Conservation (phyloP, 805 yeast species). For the Suhomyces sp. region DNA sequence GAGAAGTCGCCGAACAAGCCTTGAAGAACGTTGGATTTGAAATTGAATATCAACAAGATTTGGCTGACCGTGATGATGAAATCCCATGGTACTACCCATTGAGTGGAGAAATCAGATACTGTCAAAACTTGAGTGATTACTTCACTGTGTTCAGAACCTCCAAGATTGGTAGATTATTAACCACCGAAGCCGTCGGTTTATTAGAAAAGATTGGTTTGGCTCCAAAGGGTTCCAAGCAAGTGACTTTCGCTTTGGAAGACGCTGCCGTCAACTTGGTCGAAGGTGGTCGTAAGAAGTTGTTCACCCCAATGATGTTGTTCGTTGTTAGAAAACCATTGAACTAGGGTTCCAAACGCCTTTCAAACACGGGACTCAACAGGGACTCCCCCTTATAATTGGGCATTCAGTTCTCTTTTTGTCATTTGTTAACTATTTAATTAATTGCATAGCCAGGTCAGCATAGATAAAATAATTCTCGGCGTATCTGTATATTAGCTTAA, state of each 20-base stretch:
- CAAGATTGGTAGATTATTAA: slow-evolving; percentile 76
- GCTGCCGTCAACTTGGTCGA: slow-evolving; percentile 94
- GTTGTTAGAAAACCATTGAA: slow-evolving; percentile 76
- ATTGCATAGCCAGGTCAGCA: too few species aligned
- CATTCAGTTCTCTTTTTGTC: too few species aligned
- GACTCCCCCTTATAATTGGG: too few species aligned
- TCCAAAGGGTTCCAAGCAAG: slow-evolving; percentile 86
- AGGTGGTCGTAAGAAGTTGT: slow-evolving; percentile 86
- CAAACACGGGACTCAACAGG: too few species aligned
- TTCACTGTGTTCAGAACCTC: slow-evolving; percentile 89
- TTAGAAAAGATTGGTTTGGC: slow-evolving; percentile 86
- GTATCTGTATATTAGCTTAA: too few species aligned
- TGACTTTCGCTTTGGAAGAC: slow-evolving; percentile 90
- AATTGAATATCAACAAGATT: slow-evolving; percentile 69
- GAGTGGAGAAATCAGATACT: slow-evolving; percentile 88
- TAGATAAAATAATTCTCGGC: too few species aligned
- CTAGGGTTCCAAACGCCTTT: too few species aligned
- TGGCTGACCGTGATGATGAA: slow-evolving; percentile 78
- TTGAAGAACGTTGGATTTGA: slow-evolving; percentile 85
- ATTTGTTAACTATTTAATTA: too few species aligned
- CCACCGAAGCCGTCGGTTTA: slow-evolving; percentile 76
- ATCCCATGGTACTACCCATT: slow-evolving; percentile 98
- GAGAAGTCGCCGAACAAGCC: slow-evolving; percentile 85
- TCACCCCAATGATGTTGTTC: slow-evolving; percentile 97
- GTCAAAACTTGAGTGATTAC: slow-evolving; percentile 75